These are phyloP conservation scores for Forsythia viridissima DNA, from an alignment of 257 asterid genomes.

Conservation along the genomic window DNA sequence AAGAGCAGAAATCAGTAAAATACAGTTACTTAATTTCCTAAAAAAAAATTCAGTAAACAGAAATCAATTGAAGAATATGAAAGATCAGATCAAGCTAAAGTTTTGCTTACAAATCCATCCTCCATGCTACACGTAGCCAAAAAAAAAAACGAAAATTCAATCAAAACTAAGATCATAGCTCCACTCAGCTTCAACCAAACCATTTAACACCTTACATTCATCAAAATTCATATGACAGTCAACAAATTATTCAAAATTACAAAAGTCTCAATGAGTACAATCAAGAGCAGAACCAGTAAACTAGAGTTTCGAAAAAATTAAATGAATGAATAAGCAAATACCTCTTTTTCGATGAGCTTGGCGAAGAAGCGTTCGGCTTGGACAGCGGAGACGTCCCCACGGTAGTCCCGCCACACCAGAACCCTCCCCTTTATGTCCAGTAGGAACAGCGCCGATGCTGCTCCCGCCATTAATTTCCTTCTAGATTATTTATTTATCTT, in stretches of 20 bases:
- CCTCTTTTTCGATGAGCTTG: constrained; percentile 91
- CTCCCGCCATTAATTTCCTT: constrained; percentile 70
- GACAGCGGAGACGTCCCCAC: constrained; percentile 85
- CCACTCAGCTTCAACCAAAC: constrained; percentile 8
- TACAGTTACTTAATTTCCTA: background rate
- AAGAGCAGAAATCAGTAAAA: background rate
- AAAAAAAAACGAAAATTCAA: background rate
- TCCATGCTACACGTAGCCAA: constrained; percentile 8
- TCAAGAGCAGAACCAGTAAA: background rate
- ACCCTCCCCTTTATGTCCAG: constrained; percentile 92
- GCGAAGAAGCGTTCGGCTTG: constrained; percentile 94
- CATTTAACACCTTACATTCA: constrained; percentile 3
- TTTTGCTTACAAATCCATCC: constrained; percentile 11
- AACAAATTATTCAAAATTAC: background rate
- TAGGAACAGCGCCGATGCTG: constrained; percentile 99
- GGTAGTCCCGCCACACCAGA: constrained; percentile 98
- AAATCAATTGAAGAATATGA: constrained; percentile 16
- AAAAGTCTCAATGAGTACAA: background rate
- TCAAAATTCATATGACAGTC: background rate
- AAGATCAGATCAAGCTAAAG: constrained; percentile 37
- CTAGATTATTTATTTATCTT: background rate
- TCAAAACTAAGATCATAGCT: background rate
- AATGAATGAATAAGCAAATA: constrained; percentile 16
- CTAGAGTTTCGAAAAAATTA: background rate
- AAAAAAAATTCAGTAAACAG: background rate